Percentiles rank a stretch among this genome's conserved stretches.
Conservation (phyloP, 495 filamentous ascomycete species). For the Penicillium cataractarum region DNA sequence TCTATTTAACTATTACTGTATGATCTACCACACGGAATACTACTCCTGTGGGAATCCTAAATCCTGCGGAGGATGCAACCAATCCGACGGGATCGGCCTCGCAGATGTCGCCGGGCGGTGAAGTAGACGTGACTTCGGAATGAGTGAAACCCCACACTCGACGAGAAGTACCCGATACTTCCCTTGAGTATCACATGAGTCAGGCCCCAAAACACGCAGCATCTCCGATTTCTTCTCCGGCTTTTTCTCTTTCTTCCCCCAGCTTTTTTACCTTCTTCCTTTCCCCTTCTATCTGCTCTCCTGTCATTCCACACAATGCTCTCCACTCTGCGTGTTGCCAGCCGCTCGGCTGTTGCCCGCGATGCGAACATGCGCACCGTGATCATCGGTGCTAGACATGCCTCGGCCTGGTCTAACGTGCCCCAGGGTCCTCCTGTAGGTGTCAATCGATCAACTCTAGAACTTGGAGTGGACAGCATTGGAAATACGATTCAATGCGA, state of each 20-base stretch:
- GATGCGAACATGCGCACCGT: constrained; percentile 51
- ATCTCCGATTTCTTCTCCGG: constrained; percentile 42
- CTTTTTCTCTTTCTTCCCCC: constrained; percentile 28
- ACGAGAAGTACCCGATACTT: constrained; percentile 30
- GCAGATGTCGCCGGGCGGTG: constrained; percentile 18
- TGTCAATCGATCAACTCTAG: constrained; percentile 22
- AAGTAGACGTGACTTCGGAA: constrained; percentile 25
- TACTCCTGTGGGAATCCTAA: background rate
- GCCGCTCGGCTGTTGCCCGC: constrained; percentile 56
- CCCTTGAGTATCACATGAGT: constrained; percentile 41
- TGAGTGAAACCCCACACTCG: constrained; percentile 12
- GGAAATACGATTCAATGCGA: constrained; percentile 5
- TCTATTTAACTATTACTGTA: too few species aligned
- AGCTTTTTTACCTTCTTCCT: constrained; percentile 16
- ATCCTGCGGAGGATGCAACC: constrained; percentile 27
- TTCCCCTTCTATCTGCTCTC: constrained; percentile 17
- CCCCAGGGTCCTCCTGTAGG: constrained; percentile 92
- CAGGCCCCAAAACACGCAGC: constrained; percentile 39
- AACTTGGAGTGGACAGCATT: background rate
- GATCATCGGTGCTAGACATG: constrained; percentile 62
- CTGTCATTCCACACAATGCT: constrained; percentile 50
- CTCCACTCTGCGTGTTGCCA: constrained; percentile 58
- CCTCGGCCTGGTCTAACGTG: constrained; percentile 85
- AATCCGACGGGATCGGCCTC: constrained; percentile 26
- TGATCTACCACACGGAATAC: background rate